Conservation (phyloP, 345 rosid species). For the Murraya paniculata region DNA sequence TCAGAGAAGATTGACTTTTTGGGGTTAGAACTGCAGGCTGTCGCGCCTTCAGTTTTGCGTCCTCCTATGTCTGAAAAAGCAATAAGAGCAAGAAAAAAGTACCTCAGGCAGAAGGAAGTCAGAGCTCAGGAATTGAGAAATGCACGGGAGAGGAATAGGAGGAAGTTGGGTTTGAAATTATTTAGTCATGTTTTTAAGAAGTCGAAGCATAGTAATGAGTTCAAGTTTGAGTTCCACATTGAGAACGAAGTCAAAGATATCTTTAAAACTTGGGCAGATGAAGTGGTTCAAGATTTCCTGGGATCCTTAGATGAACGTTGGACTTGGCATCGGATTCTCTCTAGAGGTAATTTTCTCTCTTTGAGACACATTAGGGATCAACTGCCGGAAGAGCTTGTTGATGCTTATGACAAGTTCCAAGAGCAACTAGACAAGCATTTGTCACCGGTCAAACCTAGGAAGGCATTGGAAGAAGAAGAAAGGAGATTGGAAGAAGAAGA, state of each 20-base stretch:
- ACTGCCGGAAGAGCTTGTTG: constrained; percentile 67
- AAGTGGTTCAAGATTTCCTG: constrained; percentile 64
- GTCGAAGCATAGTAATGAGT: constrained; percentile 52
- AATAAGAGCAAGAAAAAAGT: constrained; percentile 81
- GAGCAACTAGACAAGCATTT: constrained; percentile 75
- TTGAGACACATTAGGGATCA: constrained; percentile 74
- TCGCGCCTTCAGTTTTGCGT: constrained; percentile 75
- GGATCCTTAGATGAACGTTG: constrained; percentile 73
- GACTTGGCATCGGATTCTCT: constrained; percentile 79
- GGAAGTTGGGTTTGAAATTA: constrained; percentile 69
- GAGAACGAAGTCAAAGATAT: constrained; percentile 64
- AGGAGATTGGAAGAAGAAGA: constrained; percentile 59
- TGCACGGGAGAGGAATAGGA: constrained; percentile 81
- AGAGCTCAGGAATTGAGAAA: constrained; percentile 64
- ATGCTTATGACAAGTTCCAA: constrained; percentile 79
- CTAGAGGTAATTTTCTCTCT: constrained; percentile 77
- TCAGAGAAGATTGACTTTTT: constrained; percentile 76
- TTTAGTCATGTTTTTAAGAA: constrained; percentile 73
- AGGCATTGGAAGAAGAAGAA: constrained; percentile 64
- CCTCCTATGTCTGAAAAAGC: constrained; percentile 87
- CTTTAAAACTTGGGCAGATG: constrained; percentile 74
- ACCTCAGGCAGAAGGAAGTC: constrained; percentile 85
- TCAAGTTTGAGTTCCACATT: constrained; percentile 51
- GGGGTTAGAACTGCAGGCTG: constrained; percentile 89
- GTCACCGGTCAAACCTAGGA: constrained; percentile 56